Evolutionary conservation across 257 asterid genomes (phyloP).

Genomic region (Nicotiana tabacum): DNA sequence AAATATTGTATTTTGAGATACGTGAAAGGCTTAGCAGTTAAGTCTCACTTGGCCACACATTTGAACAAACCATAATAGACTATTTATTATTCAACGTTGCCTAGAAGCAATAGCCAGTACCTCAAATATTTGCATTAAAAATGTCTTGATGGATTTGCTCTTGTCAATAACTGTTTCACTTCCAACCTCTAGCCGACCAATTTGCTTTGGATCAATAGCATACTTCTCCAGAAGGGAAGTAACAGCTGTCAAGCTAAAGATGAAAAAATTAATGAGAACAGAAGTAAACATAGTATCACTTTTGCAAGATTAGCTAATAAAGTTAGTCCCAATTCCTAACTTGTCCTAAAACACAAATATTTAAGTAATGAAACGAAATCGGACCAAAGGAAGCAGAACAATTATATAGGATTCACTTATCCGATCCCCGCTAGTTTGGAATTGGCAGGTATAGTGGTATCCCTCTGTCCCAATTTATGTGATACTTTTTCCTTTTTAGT

Average conservation of each 20-base stretch:
- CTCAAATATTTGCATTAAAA: conserved; percentile 97
- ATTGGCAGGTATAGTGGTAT: too few species aligned
- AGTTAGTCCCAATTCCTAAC: neutral
- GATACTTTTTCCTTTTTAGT: neutral
- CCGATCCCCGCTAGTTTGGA: too few species aligned
- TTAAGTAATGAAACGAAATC: neutral
- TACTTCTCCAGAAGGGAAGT: conserved; percentile 84
- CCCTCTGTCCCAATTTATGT: neutral
- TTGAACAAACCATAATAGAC: neutral
- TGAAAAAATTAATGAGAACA: conserved; percentile 12
- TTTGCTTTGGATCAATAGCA: conserved; percentile 71
- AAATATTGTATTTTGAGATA: neutral
- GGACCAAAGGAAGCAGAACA: neutral
- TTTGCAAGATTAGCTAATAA: neutral
- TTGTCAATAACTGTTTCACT: conserved; percentile 96
- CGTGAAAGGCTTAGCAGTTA: conserved; percentile 1
- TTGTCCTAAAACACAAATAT: neutral
- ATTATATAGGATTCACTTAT: too few species aligned
- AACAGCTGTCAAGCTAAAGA: conserved; percentile 88
- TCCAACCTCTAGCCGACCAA: conserved; percentile 98
- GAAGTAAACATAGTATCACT: neutral
- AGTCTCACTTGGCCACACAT: neutral
- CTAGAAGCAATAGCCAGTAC: conserved; percentile 28
- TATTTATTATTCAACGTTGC: neutral
- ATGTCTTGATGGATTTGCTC: conserved; percentile 97